Evolutionary conservation across 306 rosid genomes (phyloP).

Genomic region (Quercus ilex): DNA sequence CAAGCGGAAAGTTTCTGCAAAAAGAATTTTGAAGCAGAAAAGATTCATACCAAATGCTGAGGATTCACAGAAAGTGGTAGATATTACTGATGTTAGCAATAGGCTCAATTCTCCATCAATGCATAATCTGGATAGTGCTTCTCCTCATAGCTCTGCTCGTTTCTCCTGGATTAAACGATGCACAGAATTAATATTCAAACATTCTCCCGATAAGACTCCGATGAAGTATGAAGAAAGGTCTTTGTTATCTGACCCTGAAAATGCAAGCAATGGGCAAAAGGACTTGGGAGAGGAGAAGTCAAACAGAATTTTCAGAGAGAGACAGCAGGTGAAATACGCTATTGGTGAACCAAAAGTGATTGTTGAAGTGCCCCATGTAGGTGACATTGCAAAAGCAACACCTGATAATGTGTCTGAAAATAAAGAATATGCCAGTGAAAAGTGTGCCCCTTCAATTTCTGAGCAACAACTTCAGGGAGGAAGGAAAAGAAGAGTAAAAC

Average conservation of each 20-base stretch:
- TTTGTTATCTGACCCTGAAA: slow-evolving; percentile 16
- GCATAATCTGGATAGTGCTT: slow-evolving; percentile 34
- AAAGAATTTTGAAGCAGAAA: slow-evolving; percentile 43
- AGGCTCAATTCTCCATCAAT: slow-evolving; percentile 45
- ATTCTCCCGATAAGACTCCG: slow-evolving; percentile 48
- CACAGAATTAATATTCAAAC: slow-evolving; percentile 61
- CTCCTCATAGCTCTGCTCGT: slow-evolving; percentile 51
- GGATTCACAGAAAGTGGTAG: slow-evolving; percentile 30
- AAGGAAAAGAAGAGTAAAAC: slow-evolving; percentile 62
- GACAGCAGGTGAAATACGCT: slow-evolving; percentile 38
- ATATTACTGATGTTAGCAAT: slow-evolving; percentile 26
- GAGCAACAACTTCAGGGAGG: slow-evolving; percentile 38
- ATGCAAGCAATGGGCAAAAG: slow-evolving; percentile 28
- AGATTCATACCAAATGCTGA: slow-evolving; percentile 19
- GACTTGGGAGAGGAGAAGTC: slow-evolving; percentile 34
- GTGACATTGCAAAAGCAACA: slow-evolving; percentile 27
- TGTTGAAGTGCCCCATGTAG: slow-evolving; percentile 69
- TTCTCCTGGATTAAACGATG: slow-evolving; percentile 79
- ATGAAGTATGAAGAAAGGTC: slow-evolving; percentile 27
- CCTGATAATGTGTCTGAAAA: slow-evolving; percentile 26
- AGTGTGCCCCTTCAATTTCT: slow-evolving; percentile 21
- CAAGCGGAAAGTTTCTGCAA: slow-evolving; percentile 40
- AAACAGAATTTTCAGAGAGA: slow-evolving; percentile 24
- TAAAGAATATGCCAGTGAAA: slow-evolving; percentile 43
- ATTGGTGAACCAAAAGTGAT: slow-evolving; percentile 79